Percentiles rank a stretch among this genome's conserved stretches.
These are phyloP conservation scores for Quercus alba DNA, from an alignment of 306 rosid genomes.

Conservation along the genomic window DNA sequence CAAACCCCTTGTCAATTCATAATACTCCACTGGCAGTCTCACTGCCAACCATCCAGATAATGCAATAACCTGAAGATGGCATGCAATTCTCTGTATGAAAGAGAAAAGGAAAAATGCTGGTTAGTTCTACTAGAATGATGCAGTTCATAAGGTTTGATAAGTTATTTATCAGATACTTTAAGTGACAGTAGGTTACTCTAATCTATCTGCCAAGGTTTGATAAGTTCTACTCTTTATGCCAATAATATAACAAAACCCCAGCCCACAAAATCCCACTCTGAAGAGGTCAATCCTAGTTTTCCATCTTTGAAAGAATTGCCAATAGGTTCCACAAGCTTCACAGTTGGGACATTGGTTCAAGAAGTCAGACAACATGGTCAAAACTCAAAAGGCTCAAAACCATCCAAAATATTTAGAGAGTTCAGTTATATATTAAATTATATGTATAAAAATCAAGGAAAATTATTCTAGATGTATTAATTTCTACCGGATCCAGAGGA, in stretches of 20 bases:
- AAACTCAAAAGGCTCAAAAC: too few relatives aligned
- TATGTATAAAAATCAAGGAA: not conserved
- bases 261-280: too few relatives aligned
- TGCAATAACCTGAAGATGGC: conserved; percentile 84
- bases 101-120: not conserved
- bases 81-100: conserved; percentile 71
- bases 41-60: conserved; percentile 75
- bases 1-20: conserved; percentile 67
- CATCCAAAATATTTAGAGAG: too few relatives aligned
- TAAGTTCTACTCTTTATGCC: too few relatives aligned
- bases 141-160: too few relatives aligned
- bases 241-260: too few relatives aligned
- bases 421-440: too few relatives aligned
- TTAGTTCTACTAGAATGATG: not conserved
- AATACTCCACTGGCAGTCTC: conserved; percentile 68
- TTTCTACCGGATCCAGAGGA: not conserved
- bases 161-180: not conserved
- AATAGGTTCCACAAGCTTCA: not conserved
- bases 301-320: too few relatives aligned
- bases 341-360: not conserved
- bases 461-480: not conserved
- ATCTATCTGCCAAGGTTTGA: not conserved
- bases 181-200: not conserved
- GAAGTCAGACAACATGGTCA: too few relatives aligned
- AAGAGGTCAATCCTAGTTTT: too few relatives aligned